Conservation (phyloP, 148 eudicot genomes). For the Persicaria tinctoria region DNA sequence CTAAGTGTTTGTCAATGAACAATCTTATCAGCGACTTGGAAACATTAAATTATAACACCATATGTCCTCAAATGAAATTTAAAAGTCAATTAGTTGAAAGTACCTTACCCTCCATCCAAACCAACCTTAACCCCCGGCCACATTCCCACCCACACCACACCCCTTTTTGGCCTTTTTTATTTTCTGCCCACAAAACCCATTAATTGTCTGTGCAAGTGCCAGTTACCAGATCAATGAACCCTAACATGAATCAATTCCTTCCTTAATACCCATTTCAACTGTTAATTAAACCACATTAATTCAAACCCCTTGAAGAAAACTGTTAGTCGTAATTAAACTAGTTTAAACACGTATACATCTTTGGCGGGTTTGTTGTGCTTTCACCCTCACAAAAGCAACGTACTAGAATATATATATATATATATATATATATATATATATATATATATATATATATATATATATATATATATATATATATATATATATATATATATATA, state of each 20-base stretch:
- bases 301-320: neutral
- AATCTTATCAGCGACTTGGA: neutral
- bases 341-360: neutral
- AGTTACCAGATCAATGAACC: slow-evolving; percentile 3
- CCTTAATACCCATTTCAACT: neutral
- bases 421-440: no score
- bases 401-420: neutral
- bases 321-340: no score
- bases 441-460: no score
- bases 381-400: neutral
- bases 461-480: no score
- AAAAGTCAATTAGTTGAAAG: slow-evolving; percentile 1
- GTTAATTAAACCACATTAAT: neutral
- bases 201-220: neutral
- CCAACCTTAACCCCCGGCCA: slow-evolving; percentile 2
- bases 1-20: neutral
- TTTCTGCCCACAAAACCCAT: slow-evolving; percentile 2
- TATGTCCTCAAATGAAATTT: neutral
- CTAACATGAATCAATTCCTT: slow-evolving; percentile 1
- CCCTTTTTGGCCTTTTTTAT: neutral
- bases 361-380: neutral
- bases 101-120: slow-evolving; percentile 7
- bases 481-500: neutral
- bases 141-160: neutral
- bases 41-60: neutral